These are phyloP conservation scores for Lignosus rhinocerotis DNA, from an alignment of 1,284 basidiomycete genomes.

Conservation along the genomic window DNA sequence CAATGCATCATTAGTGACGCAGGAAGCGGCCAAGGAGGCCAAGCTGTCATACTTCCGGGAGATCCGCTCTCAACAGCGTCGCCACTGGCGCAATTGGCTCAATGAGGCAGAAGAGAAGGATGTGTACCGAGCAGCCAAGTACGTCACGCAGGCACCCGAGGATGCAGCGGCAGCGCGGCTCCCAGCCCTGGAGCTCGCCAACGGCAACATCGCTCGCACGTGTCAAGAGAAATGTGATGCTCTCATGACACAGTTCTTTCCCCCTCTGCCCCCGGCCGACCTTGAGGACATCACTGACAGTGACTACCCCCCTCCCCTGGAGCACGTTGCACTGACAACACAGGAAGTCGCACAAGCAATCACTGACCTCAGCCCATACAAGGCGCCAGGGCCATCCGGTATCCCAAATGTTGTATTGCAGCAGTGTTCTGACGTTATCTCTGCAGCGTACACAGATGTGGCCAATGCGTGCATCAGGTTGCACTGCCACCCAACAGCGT, in stretches of 20 bases:
- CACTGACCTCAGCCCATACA: slow-evolving; percentile 30
- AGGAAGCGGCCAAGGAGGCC: not conserved
- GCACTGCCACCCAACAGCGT: slow-evolving; percentile 31
- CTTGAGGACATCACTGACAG: slow-evolving; percentile 2
- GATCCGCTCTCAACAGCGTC: not conserved
- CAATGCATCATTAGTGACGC: not conserved
- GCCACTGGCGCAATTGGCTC: slow-evolving; percentile 1
- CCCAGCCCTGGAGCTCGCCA: slow-evolving; percentile 14
- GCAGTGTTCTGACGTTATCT: slow-evolving; percentile 27
- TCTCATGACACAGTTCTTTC: slow-evolving; percentile 36
- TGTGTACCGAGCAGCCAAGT: slow-evolving; percentile 6
- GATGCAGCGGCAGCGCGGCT: not conserved
- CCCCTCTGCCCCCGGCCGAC: slow-evolving; percentile 13
- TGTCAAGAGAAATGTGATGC: slow-evolving; percentile 25
- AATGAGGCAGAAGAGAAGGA: not conserved
- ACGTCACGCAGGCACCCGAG: slow-evolving; percentile 2
- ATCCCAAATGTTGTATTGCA: slow-evolving; percentile 38
- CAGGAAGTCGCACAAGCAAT: slow-evolving; percentile 22
- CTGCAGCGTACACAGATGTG: slow-evolving; percentile 29
- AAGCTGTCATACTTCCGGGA: not conserved
- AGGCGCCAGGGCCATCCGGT: slow-evolving; percentile 37
- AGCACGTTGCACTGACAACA: slow-evolving; percentile 19
- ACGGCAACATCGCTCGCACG: slow-evolving; percentile 2
- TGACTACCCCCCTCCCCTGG: slow-evolving; percentile 29
- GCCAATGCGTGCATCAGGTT: slow-evolving; percentile 25